Percentiles rank a stretch among this genome's conserved stretches.
Evolutionary conservation across 2,329 filamentous ascomycete species (phyloP).

Genomic region (Aphanoascus verrucosus): DNA sequence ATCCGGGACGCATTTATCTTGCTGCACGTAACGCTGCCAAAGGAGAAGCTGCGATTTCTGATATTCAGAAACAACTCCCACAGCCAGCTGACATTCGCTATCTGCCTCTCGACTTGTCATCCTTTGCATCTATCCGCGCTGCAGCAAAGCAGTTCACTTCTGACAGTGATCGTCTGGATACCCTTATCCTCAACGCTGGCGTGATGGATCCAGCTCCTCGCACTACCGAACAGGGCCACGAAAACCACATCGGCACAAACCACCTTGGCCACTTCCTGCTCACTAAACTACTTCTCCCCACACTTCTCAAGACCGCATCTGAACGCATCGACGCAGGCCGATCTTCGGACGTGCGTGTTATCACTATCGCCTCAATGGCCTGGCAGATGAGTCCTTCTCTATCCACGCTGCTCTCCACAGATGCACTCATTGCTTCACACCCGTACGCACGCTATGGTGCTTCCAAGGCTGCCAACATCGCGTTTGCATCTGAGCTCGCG

Average conservation of each 20-base stretch:
- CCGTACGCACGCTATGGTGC: slow-evolving; percentile 41
- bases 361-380: slow-evolving; percentile 32
- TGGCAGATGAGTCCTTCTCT: slow-evolving; percentile 25
- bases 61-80: slow-evolving; percentile 25
- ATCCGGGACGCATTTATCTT: slow-evolving; percentile 42
- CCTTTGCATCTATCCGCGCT: slow-evolving; percentile 39
- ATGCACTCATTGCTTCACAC: slow-evolving; percentile 25
- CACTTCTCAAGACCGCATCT: slow-evolving; percentile 28
- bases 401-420: slow-evolving; percentile 31
- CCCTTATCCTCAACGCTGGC: slow-evolving; percentile 40
- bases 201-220: slow-evolving; percentile 34
- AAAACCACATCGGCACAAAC: slow-evolving; percentile 40
- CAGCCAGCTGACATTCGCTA: slow-evolving; percentile 32
- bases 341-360: slow-evolving; percentile 26
- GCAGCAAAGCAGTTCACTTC: slow-evolving; percentile 36
- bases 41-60: slow-evolving; percentile 37
- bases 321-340: slow-evolving; percentile 11
- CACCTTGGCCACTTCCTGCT: slow-evolving; percentile 39
- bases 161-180: slow-evolving; percentile 34
- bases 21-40: slow-evolving; percentile 39
- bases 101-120: slow-evolving; percentile 42
- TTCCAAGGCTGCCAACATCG: slow-evolving; percentile 43
- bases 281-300: slow-evolving; percentile 36
- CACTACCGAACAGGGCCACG: slow-evolving; percentile 33
- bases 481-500: slow-evolving; percentile 37